Evolutionary conservation across 2,329 filamentous ascomycete species (phyloP).

Genomic region (Hypoxylon sp.): DNA sequence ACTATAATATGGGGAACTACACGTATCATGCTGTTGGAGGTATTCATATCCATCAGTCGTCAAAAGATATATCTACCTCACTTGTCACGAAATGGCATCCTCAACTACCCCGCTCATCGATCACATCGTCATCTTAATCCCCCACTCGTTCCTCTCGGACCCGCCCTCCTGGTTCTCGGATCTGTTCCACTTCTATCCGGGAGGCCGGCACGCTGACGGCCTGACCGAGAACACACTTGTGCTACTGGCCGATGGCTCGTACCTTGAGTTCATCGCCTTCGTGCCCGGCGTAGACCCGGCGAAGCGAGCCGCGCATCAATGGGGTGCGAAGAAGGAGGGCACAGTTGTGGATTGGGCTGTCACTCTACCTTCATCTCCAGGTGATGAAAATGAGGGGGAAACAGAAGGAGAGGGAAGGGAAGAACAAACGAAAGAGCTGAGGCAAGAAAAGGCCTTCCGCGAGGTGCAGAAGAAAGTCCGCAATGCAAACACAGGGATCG

Average conservation of each 20-base stretch:
- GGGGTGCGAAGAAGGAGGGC: conserved; percentile 68
- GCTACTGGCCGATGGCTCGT: conserved; percentile 73
- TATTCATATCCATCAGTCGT: background rate
- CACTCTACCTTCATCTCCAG: conserved; percentile 52
- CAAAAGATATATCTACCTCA: background rate
- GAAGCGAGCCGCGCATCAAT: conserved; percentile 67
- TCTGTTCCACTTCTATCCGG: conserved; percentile 71
- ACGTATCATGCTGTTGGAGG: background rate
- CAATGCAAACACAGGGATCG: conserved; percentile 54
- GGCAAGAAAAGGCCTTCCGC: conserved; percentile 55
- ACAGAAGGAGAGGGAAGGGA: conserved; percentile 1
- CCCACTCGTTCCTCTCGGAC: conserved; percentile 62
- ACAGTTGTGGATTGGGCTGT: conserved; percentile 74
- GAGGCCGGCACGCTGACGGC: conserved; percentile 73
- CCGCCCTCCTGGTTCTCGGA: conserved; percentile 67
- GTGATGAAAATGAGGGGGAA: background rate
- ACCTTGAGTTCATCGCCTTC: conserved; percentile 78
- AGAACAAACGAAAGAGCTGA: background rate
- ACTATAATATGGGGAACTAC: background rate
- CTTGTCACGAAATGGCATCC: conserved; percentile 17
- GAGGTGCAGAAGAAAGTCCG: conserved; percentile 58
- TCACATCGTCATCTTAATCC: conserved; percentile 75
- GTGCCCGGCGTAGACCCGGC: conserved; percentile 61
- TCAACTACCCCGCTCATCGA: conserved; percentile 61
- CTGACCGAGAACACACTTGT: conserved; percentile 74